Evolutionary conservation across 2,329 filamentous ascomycete genomes (phyloP).

Genomic region (Parastagonospora nodorum): DNA sequence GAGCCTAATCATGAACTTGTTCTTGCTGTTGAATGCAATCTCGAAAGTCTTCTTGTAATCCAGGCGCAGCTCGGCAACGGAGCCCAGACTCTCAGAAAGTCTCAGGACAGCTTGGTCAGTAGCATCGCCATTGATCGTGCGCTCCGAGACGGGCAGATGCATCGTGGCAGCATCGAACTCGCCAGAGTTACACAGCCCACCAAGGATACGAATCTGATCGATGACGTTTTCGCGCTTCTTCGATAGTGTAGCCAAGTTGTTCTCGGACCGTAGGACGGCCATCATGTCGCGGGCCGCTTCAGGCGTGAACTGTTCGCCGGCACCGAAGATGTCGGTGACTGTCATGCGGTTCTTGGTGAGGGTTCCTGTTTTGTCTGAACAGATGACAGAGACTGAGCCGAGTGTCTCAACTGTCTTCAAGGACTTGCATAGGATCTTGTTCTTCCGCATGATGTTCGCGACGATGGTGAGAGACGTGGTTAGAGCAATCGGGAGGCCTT

Average conservation of each 20-base stretch:
- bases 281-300: conserved; percentile 54
- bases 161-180: conserved; percentile 72
- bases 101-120: conserved; percentile 77
- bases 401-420: conserved; percentile 79
- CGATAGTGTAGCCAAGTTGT: conserved; percentile 31
- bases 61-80: conserved; percentile 63
- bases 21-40: conserved; percentile 77
- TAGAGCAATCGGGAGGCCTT: conserved; percentile 51
- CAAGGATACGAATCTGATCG: conserved; percentile 63
- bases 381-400: conserved; percentile 73
- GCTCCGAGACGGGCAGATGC: conserved; percentile 62
- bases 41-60: conserved; percentile 68
- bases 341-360: conserved; percentile 73
- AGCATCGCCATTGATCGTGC: conserved; percentile 74
- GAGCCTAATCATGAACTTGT: conserved; percentile 78
- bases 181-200: conserved; percentile 74
- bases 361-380: conserved; percentile 78
- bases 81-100: conserved; percentile 69
- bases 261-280: conserved; percentile 42
- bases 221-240: conserved; percentile 39
- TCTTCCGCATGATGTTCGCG: conserved; percentile 75
- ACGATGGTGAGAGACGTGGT: conserved; percentile 72
- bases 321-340: conserved; percentile 71
- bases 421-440: conserved; percentile 79
- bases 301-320: conserved; percentile 55